Evolutionary conservation across 2,329 filamentous ascomycete species (phyloP), one percentile per base, ranked within the genome.

Genomic region (Exophiala sideris): DNA sequence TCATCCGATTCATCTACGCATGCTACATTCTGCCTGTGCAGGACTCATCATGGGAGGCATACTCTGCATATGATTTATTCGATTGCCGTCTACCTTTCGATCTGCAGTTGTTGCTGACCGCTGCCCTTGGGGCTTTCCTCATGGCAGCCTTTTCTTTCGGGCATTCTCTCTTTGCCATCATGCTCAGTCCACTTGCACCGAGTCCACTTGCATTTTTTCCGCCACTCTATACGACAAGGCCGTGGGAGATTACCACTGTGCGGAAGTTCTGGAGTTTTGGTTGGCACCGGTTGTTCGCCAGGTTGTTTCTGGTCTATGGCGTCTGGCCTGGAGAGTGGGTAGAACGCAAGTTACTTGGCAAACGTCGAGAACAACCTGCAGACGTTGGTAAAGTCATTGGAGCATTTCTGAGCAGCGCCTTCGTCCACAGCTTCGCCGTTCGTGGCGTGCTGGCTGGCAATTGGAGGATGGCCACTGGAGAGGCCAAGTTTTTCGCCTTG

Each of bases 301-400:
- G 73, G 7, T 59, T 76, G 14, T 75, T 76, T 56, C 65, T 75
- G 4, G 73, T 76, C 3, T 76, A 73, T 52, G 73, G 73, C 5
- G 69, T 75, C 10, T 75, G 73, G 73, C 73, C 73, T 1, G 72
- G 73, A 2, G 71, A 75, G 57, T 75, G 70, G 69, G 11, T 71
- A 0, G 73, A 75, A 60, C 61, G 71, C 9, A 73, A 65, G 52
- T 40, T 75, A 16, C 66, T 65, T 4, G 67, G 71, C 7, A 75
- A 73, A 57, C 24, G 52, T 1, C 5, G 35, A 0, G 61, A 68
- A 14, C 61, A 73, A 54, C 65, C 65, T 5, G 72, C 73, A 1
- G 73, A 75, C 61, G 60, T 74, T 29, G 73, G 73, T 1, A 76
- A 74, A 59, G 71, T 76, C 1, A 52, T 75, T 2, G 73, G 73